A percentile compares a stretch with the other conserved stretches of the same genome.
Evolutionary conservation across 306 rosid species (phyloP).

Genomic region (Dalbergia cochinchinensis): DNA sequence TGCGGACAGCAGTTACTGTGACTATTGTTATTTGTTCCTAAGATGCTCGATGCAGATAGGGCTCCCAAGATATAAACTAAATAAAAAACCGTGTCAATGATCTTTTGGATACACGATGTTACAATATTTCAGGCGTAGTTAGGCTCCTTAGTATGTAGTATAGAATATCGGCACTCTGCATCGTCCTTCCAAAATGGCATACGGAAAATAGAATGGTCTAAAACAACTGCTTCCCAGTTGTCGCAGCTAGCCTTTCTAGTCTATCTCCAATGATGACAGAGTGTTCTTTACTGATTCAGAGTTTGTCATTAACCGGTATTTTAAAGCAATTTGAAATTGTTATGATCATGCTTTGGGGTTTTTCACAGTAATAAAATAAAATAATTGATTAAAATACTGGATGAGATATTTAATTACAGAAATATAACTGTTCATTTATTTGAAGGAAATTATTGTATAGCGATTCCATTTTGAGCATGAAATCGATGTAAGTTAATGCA

Average conservation of each 20-base stretch:
- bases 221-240: not conserved
- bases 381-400: no score
- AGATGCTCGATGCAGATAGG: slow-evolving; percentile 29
- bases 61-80: slow-evolving; percentile 23
- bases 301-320: no score
- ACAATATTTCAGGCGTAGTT: not conserved
- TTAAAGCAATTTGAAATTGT: no score
- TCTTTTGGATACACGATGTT: slow-evolving; percentile 5
- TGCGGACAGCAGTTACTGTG: slow-evolving; percentile 11
- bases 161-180: not conserved
- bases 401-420: no score
- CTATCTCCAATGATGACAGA: not conserved
- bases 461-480: no score
- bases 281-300: not conserved
- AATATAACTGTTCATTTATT: no score
- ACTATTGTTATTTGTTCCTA: slow-evolving; percentile 22
- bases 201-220: slow-evolving; percentile 5
- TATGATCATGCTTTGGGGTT: no score
- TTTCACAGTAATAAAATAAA: no score
- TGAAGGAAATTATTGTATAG: no score
- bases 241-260: slow-evolving; percentile 4
- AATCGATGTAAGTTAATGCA: no score
- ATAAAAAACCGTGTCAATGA: slow-evolving; percentile 14
- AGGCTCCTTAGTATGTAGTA: not conserved
- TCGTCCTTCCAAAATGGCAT: not conserved